A percentile compares a stretch with the other conserved stretches of the same genome.
Conservation (phyloP, 768 basidiomycete genomes). For the Pisolithus sp. region DNA sequence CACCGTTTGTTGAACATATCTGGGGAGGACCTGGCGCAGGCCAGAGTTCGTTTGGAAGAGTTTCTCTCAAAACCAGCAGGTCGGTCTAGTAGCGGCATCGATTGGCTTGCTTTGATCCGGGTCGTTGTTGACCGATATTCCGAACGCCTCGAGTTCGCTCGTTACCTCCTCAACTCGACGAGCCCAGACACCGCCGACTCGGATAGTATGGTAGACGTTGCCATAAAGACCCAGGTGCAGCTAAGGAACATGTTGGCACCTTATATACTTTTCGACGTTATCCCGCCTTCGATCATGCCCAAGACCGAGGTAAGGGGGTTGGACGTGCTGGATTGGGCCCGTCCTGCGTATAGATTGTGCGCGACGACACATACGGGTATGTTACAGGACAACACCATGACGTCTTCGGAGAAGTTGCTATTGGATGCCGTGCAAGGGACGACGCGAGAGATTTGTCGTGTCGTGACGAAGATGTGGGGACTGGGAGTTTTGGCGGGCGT, state of each 20-base stretch:
- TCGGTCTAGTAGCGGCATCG: slow-evolving; percentile 26
- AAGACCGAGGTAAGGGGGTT: too few relatives aligned
- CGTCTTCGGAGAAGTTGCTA: too few relatives aligned
- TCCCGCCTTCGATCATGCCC: neutral
- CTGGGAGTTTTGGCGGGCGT: slow-evolving; percentile 6
- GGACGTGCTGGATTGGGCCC: too few relatives aligned
- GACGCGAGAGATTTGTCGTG: slow-evolving; percentile 14
- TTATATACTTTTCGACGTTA: slow-evolving; percentile 5
- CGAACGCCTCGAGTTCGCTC: slow-evolving; percentile 34
- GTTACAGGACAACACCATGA: too few relatives aligned
- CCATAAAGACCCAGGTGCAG: slow-evolving; percentile 10
- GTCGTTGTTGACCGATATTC: slow-evolving; percentile 36
- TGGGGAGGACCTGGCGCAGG: neutral
- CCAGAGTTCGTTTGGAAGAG: neutral
- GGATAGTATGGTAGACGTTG: slow-evolving; percentile 2
- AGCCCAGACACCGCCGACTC: slow-evolving; percentile 2
- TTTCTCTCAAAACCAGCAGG: neutral
- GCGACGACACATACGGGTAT: too few relatives aligned
- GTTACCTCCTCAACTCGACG: slow-evolving; percentile 27
- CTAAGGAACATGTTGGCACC: slow-evolving; percentile 14
- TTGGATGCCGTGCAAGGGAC: neutral
- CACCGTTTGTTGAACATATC: slow-evolving; percentile 32
- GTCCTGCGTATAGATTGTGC: too few relatives aligned
- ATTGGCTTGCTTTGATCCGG: slow-evolving; percentile 36
- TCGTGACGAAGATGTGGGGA: slow-evolving; percentile 15